Base-by-base conservation (phyloP, 2,329 filamentous ascomycete genomes). In the Aspergillus awamori region DNA sequence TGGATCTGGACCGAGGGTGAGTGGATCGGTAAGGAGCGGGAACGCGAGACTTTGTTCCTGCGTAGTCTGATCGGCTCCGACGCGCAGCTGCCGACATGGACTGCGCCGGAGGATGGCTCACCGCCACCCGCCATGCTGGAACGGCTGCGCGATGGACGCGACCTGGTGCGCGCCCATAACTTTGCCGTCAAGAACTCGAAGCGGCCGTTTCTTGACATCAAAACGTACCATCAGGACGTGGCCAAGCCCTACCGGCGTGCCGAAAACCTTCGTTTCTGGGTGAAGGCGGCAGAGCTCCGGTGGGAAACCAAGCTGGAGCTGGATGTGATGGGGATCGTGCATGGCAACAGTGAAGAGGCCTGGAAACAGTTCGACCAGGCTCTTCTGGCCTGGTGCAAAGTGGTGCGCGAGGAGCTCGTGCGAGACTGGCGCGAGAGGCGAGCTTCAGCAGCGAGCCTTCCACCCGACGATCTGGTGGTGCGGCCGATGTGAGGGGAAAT, bases 221-320 rank as follows among this genome's bases (percentile, higher is more conserved):
- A 92, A 60, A 85, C 86, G 8, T 97, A 90, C 76, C 95, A 98
- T 75, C 89, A 88, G n/a, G 93, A 99, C 76, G 94, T 95, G 8
- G 89, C 87, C 62, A 98, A 98, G 78, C 95, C 95, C 0, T 99
- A 99, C 76, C 89, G 95, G 53, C 89, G 89, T 64, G 92, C 93
- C 3, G 95, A 99, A 69, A 99, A 99, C 75, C 83, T 99, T 63
- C 87, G 93, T 43, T 99, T 90, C 81, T 99, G 95, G 94, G 86
- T 91, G 77, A 99, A 99, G 80, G 95, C 94, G 1, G 93, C 93
- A 7, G 93, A 99, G 79, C 83, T 98, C 61, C 87, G 95, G 58
- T 99, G 94, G 89, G 95, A 98, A 77, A 86, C 93, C 41, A 85
- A 90, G 67, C 82, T 98, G 55, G 86, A 89, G 65, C 84, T 97